Conservation (phyloP, 2,329 filamentous ascomycete genomes). For the Diplodia sapinea region DNA sequence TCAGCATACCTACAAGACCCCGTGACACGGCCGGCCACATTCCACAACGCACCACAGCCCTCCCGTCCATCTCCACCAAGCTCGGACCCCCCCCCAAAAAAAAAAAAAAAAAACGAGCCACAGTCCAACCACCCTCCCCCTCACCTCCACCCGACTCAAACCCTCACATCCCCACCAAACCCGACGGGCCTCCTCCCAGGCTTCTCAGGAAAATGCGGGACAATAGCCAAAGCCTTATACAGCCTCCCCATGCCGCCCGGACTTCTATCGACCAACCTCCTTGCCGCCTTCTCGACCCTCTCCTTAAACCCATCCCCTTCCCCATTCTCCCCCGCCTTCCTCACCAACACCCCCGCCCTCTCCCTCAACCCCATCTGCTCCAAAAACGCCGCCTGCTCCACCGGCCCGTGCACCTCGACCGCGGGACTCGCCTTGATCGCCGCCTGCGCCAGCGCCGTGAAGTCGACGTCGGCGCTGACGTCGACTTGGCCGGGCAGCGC, state of each 20-base stretch:
- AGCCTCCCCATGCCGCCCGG: slow-evolving; percentile 90
- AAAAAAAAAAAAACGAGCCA: too few species aligned
- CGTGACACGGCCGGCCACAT: too few species aligned
- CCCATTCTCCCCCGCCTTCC: slow-evolving; percentile 38
- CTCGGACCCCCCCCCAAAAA: too few species aligned
- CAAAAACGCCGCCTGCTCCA: slow-evolving; percentile 83
- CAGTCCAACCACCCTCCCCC: not conserved
- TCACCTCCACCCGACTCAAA: not conserved
- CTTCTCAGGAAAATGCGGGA: slow-evolving; percentile 69
- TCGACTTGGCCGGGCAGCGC: slow-evolving; percentile 81
- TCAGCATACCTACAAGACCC: too few species aligned
- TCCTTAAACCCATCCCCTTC: slow-evolving; percentile 50
- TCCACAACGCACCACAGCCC: too few species aligned
- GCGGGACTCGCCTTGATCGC: slow-evolving; percentile 76
- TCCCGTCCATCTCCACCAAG: too few species aligned
- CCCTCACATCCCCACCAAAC: slow-evolving; percentile 74
- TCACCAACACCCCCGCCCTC: slow-evolving; percentile 71
- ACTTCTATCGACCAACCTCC: slow-evolving; percentile 80
- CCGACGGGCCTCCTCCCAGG: slow-evolving; percentile 81
- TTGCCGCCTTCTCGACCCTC: slow-evolving; percentile 76
- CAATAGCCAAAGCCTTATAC: slow-evolving; percentile 90
- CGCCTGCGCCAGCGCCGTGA: slow-evolving; percentile 81
- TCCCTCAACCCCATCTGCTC: slow-evolving; percentile 81
- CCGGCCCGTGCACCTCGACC: slow-evolving; percentile 90
- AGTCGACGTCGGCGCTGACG: slow-evolving; percentile 92